phyloP scores from a whole-genome alignment of 495 filamentous ascomycete genomes.

The Neurospora sp. region DNA sequence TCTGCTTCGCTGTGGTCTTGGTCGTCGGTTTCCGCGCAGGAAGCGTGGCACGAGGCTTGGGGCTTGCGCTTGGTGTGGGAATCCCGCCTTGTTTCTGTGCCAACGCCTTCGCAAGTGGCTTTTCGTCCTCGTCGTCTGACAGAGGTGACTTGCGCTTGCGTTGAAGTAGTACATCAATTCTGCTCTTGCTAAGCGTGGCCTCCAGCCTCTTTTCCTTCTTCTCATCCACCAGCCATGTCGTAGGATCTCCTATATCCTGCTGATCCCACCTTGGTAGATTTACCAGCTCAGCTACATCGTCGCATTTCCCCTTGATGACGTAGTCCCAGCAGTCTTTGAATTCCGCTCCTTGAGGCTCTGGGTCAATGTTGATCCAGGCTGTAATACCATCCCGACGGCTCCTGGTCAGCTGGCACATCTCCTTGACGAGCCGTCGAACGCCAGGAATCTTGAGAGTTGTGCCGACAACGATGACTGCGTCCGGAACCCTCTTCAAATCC shows the following conservation, averaged over 20 bases:
- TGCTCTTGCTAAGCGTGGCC: constrained; percentile 21
- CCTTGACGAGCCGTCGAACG: constrained; percentile 76
- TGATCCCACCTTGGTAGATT: constrained; percentile 72
- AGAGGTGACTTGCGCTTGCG: constrained; percentile 21
- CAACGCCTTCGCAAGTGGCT: constrained; percentile 11
- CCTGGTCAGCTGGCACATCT: constrained; percentile 75
- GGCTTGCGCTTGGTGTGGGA: constrained; percentile 55
- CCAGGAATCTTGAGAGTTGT: constrained; percentile 94
- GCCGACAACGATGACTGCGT: constrained; percentile 87
- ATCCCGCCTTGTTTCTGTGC: constrained; percentile 34
- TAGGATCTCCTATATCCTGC: constrained; percentile 27
- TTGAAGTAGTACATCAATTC: constrained; percentile 29
- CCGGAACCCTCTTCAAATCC: constrained; percentile 75
- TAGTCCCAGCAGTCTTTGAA: constrained; percentile 89
- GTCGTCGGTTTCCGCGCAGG: constrained; percentile 21
- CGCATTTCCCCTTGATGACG: constrained; percentile 76
- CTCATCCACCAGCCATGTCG: constrained; percentile 29
- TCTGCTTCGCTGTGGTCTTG: constrained; percentile 27
- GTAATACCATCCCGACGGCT: constrained; percentile 78
- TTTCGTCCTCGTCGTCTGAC: constrained; percentile 11
- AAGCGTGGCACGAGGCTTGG: constrained; percentile 40
- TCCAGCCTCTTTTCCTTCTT: constrained; percentile 26
- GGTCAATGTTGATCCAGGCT: constrained; percentile 88
- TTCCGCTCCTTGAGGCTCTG: constrained; percentile 69
- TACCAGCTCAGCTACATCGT: constrained; percentile 71